Percentiles rank a stretch among this genome's conserved stretches.
These are phyloP conservation scores for Mycena rosella DNA, from an alignment of 768 basidiomycete genomes.

Conservation along the genomic window DNA sequence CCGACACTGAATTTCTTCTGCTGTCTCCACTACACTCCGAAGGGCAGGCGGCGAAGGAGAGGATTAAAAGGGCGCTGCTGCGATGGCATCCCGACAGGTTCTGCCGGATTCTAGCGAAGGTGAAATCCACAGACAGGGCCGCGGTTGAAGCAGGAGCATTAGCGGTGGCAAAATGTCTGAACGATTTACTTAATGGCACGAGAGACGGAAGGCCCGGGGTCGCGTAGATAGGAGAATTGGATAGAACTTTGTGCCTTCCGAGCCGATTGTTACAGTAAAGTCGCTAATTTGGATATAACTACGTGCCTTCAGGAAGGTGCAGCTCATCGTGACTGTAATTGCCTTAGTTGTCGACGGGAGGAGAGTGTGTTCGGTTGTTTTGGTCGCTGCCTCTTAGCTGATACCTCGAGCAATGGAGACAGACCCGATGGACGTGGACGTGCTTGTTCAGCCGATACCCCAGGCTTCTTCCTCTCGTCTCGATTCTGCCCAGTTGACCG, in stretches of 20 bases:
- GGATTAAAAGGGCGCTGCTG: constrained; percentile 74
- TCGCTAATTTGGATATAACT: too few relatives aligned
- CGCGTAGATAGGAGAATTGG: background rate
- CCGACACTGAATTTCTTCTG: constrained; percentile 71
- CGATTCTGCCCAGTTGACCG: background rate
- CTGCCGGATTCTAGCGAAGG: constrained; percentile 64
- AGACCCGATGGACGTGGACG: constrained; percentile 27
- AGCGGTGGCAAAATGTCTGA: constrained; percentile 73
- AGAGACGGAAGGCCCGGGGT: background rate
- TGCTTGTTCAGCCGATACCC: background rate
- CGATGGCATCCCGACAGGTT: constrained; percentile 90
- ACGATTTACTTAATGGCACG: constrained; percentile 72
- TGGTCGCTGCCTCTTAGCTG: background rate
- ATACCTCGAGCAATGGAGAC: background rate
- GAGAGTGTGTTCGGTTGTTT: background rate
- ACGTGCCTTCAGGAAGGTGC: too few relatives aligned
- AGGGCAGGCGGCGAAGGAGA: constrained; percentile 70
- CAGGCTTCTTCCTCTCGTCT: background rate
- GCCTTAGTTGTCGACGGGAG: background rate
- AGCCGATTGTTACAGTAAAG: too few relatives aligned
- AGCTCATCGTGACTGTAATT: background rate
- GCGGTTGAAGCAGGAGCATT: constrained; percentile 75
- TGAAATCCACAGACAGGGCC: constrained; percentile 63
- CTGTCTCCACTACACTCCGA: constrained; percentile 75
- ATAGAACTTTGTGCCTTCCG: too few relatives aligned